phyloP scores from a whole-genome alignment of 129 eudicot species.

The Flaveria brownii region DNA sequence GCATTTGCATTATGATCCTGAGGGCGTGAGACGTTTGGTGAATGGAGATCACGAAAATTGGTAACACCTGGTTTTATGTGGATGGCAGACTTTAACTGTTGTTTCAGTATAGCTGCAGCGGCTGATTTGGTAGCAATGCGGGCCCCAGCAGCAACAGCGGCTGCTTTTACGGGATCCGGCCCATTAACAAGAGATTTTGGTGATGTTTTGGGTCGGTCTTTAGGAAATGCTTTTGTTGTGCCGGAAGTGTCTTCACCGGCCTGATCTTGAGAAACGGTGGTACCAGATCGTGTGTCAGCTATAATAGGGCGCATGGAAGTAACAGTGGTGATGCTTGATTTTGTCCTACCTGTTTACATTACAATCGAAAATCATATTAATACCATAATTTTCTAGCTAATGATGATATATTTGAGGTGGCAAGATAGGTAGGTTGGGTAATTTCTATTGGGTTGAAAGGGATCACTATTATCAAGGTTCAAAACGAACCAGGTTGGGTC shows the following conservation, averaged over 20 bases:
- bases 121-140: constrained; percentile 74
- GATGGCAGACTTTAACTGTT: constrained; percentile 62
- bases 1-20: constrained; percentile 38
- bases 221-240: constrained; percentile 37
- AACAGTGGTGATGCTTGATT: constrained; percentile 24
- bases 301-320: constrained; percentile 29
- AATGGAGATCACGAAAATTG: constrained; percentile 36
- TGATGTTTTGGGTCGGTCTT: constrained; percentile 40
- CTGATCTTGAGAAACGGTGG: constrained; percentile 31
- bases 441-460: not conserved
- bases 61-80: constrained; percentile 56
- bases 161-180: constrained; percentile 61
- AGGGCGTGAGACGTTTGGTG: constrained; percentile 43
- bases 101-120: constrained; percentile 63
- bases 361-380: constrained; percentile 1
- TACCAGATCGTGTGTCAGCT: constrained; percentile 38
- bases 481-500: not conserved
- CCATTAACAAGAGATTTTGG: constrained; percentile 38
- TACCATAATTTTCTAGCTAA: not conserved
- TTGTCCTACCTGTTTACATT: constrained; percentile 37
- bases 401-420: not conserved
- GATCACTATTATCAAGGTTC: not conserved
- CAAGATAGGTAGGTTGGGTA: constrained; percentile 4
- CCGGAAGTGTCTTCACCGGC: constrained; percentile 36
- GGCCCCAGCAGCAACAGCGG: constrained; percentile 94